phyloP scores from a whole-genome alignment of 1,284 basidiomycete species.

The Gomphus bonarii region DNA sequence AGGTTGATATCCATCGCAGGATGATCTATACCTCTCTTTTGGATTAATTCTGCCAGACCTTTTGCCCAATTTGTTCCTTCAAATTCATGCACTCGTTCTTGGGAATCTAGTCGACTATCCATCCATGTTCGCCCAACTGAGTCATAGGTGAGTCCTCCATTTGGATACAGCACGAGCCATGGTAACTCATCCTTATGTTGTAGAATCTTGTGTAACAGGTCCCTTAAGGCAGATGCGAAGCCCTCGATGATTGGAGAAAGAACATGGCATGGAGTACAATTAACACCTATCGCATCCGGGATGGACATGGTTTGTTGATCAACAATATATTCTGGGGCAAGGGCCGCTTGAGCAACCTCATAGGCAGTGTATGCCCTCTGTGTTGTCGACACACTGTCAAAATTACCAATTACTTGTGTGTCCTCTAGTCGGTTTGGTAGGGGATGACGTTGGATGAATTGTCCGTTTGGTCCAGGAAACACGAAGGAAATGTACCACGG shows the following conservation, averaged over 20 bases:
- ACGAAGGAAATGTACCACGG: constrained; percentile 75
- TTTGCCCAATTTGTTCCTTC: constrained; percentile 13
- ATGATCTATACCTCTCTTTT: constrained; percentile 18
- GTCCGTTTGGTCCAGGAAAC: constrained; percentile 34
- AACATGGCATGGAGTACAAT: constrained; percentile 48
- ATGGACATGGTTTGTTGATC: constrained; percentile 16
- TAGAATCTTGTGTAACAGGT: not conserved
- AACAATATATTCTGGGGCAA: constrained; percentile 15
- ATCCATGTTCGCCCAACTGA: constrained; percentile 37
- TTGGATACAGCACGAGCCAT: constrained; percentile 65
- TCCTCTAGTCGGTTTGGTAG: constrained; percentile 30
- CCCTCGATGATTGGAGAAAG: constrained; percentile 27
- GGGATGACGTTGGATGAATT: constrained; percentile 14
- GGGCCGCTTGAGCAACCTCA: not conserved
- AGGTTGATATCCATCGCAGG: constrained; percentile 13
- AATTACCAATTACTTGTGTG: constrained; percentile 10
- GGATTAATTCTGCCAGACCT: constrained; percentile 37
- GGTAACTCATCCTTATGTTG: constrained; percentile 19
- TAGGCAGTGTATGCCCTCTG: not conserved
- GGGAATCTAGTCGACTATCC: constrained; percentile 7
- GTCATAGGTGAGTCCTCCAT: constrained; percentile 55
- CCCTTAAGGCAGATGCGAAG: constrained; percentile 20
- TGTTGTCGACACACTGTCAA: not conserved
- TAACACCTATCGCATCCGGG: constrained; percentile 55
- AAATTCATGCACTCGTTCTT: not conserved